Percentiles rank a stretch among this genome's conserved stretches.
phyloP scores from a whole-genome alignment of 139 green algal species.

The Coccomyxa sp. region DNA sequence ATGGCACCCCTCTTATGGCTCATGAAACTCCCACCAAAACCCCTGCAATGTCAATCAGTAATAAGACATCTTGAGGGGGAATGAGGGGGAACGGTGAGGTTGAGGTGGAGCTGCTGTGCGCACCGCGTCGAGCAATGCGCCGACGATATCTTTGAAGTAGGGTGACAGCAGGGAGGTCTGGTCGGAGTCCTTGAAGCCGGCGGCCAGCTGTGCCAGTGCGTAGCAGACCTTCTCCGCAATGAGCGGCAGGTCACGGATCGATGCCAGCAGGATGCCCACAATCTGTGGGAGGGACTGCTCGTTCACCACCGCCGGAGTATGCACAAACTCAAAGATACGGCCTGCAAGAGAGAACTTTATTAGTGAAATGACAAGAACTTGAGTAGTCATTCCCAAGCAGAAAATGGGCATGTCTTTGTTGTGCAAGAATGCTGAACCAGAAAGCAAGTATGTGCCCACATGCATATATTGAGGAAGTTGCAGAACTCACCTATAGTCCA shows the following conservation, averaged over 20 bases:
- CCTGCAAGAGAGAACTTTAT: constrained; percentile 27
- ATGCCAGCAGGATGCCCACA: constrained; percentile 55
- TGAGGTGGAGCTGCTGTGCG: neutral
- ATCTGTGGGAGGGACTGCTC: constrained; percentile 57
- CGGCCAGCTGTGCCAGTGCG: constrained; percentile 78
- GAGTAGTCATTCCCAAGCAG: neutral
- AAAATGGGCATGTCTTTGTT: too few relatives aligned
- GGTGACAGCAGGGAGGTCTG: constrained; percentile 58
- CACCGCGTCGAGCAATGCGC: constrained; percentile 67
- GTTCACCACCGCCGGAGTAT: constrained; percentile 52
- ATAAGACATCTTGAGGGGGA: too few relatives aligned
- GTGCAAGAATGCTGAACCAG: too few relatives aligned
- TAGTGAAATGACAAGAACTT: too few relatives aligned
- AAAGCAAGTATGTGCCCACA: too few relatives aligned
- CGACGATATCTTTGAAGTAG: constrained; percentile 84
- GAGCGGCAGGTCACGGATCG: constrained; percentile 72
- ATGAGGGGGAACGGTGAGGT: neutral
- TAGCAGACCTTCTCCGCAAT: constrained; percentile 88
- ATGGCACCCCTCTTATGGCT: neutral
- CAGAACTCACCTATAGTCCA: constrained; percentile 80
- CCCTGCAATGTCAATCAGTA: too few relatives aligned
- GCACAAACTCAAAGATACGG: constrained; percentile 93
- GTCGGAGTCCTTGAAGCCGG: constrained; percentile 50
- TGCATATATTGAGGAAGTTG: too few relatives aligned
- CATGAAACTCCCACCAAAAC: neutral